A percentile compares a stretch with the other conserved stretches of the same genome.
Conservation (phyloP, 495 filamentous ascomycete species). For the Neurospora sp. region DNA sequence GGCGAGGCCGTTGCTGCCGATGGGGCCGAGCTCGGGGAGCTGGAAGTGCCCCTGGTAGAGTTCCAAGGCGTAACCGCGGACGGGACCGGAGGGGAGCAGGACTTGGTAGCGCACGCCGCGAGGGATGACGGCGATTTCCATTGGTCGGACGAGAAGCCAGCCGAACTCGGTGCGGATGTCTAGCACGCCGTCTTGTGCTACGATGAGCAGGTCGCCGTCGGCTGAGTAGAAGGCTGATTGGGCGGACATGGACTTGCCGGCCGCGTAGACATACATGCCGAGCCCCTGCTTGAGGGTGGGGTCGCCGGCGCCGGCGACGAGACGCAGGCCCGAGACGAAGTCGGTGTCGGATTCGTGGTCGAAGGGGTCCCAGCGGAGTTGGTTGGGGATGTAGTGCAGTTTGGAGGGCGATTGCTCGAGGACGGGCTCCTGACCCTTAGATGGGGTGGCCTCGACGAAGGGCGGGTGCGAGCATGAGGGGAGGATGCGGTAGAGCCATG, state of each 20-base stretch:
- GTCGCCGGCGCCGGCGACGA: slow-evolving; percentile 76
- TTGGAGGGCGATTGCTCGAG: slow-evolving; percentile 12
- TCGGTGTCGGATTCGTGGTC: slow-evolving; percentile 56
- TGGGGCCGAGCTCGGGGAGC: slow-evolving; percentile 82
- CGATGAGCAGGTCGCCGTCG: slow-evolving; percentile 82
- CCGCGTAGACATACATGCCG: slow-evolving; percentile 75
- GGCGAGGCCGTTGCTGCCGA: slow-evolving; percentile 78
- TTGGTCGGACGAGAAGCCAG: slow-evolving; percentile 69
- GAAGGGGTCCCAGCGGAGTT: slow-evolving; percentile 87
- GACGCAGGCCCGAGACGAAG: slow-evolving; percentile 68
- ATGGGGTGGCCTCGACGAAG: slow-evolving; percentile 42
- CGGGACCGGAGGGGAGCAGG: slow-evolving; percentile 49
- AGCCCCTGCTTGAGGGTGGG: slow-evolving; percentile 71
- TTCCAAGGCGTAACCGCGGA: slow-evolving; percentile 79
- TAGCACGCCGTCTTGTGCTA: slow-evolving; percentile 71
- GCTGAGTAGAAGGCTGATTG: slow-evolving; percentile 78
- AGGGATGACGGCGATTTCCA: slow-evolving; percentile 84
- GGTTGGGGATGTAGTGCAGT: slow-evolving; percentile 71
- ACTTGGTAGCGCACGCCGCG: slow-evolving; percentile 75
- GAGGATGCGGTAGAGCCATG: slow-evolving; percentile 90
- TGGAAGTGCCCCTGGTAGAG: slow-evolving; percentile 77
- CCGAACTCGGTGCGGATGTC: slow-evolving; percentile 84
- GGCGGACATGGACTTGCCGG: slow-evolving; percentile 68
- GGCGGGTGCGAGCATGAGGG: slow-evolving; percentile 73
- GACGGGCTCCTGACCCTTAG: slow-evolving; percentile 4